Evolutionary conservation across 1,284 basidiomycete species (phyloP), one percentile per base, ranked within the genome.

Genomic region (Cystobasidium slooffiae): DNA sequence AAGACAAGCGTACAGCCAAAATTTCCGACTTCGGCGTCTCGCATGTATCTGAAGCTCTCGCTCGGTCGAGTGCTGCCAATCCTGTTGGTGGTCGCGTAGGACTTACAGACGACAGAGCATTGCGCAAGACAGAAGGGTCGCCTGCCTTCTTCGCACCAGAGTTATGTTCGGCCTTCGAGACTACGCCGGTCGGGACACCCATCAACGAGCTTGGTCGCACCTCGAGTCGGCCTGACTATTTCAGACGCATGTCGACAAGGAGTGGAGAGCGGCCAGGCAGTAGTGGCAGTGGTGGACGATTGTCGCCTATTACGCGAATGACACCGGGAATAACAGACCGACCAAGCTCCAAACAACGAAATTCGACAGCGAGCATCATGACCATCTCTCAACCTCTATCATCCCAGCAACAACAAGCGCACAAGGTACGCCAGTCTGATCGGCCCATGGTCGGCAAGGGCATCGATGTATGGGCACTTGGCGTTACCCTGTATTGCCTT

Each of bases 111-210:
- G 93, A 96, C 80, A 88, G 90, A 37, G 93, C 93, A 78, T 86
- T 97, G 10, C 90, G 91, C 39, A 94, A 93, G 83, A 92, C 94
- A n/a, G 94, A 94, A 0, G 96, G 97, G 22, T 96, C 92, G 7
- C 97, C 97, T 0, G 91, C 93, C n/a, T 99, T 98, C 85, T 91
- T 97, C 69, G 96, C 97, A 4, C 97, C 96, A 12, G 96, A 99
- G 83, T 89, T 98, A 77, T 90, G 97, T 64, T 79, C 82, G 39
- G 80, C 80, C 41, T 81, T 81, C 56, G 80, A 80, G 37, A 77
- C 79, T 2, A 77, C 79, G 37, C 72, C 77, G 10, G 75, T 77
- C 18, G 58, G 53, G 16, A 73, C 70, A 22, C 39, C 75, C 59
- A 53, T 67, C 52, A 55, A 74, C 24, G 75, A 75, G 43, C 63